These are phyloP conservation scores for Fraxinus sp. DNA, from an alignment of 305 asterid species.

Conservation along the genomic window DNA sequence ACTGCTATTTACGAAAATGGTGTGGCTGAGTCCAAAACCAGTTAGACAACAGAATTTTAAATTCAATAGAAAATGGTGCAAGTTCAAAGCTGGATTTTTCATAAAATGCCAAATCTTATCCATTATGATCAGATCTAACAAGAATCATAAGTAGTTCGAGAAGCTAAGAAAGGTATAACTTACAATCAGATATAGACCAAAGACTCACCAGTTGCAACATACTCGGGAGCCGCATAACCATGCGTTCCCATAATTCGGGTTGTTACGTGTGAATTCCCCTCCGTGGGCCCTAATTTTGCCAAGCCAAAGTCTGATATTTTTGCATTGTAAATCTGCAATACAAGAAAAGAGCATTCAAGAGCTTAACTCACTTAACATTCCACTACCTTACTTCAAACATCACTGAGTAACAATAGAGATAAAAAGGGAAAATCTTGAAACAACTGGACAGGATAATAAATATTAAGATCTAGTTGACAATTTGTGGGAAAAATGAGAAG, in stretches of 20 bases:
- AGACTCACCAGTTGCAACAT: not conserved
- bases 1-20: not conserved
- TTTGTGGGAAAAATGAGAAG: not conserved
- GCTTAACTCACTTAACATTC: not conserved
- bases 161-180: not conserved
- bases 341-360: not conserved
- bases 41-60: not conserved
- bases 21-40: not conserved
- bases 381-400: not conserved
- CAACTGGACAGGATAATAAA: not conserved
- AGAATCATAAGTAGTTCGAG: not conserved
- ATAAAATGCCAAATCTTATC: not conserved
- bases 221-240: not conserved
- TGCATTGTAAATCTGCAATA: conserved; percentile 8
- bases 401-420: not conserved
- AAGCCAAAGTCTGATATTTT: conserved; percentile 21
- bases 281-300: conserved; percentile 10
- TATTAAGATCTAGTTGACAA: not conserved
- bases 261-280: not conserved
- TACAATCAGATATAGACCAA: not conserved
- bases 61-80: not conserved
- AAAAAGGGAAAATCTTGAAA: not conserved
- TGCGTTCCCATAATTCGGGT: not conserved
- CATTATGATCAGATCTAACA: not conserved
- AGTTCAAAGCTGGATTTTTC: not conserved